A percentile compares a stretch with the other conserved stretches of the same genome.
Evolutionary conservation across 441 rosid species (phyloP).

Genomic region (Euphorbia celastroides): DNA sequence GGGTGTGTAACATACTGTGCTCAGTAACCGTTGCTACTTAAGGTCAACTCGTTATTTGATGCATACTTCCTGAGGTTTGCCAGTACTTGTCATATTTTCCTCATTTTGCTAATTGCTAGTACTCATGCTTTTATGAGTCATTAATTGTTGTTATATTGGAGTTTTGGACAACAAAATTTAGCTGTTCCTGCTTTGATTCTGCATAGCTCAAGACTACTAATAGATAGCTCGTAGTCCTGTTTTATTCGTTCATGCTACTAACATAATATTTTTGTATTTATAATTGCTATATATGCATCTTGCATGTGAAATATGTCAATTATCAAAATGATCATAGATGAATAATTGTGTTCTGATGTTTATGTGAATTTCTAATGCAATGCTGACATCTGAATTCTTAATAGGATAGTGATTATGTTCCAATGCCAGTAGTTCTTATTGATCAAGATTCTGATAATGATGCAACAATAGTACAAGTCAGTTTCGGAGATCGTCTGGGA

Average conservation of each 20-base stretch:
- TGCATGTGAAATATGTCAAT: not conserved
- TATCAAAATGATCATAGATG: slow-evolving; percentile 13
- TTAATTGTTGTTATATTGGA: not conserved
- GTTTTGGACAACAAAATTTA: not conserved
- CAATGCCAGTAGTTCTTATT: slow-evolving; percentile 67
- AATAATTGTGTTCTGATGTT: slow-evolving; percentile 19
- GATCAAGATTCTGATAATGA: slow-evolving; percentile 88
- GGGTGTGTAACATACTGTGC: not conserved
- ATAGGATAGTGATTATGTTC: slow-evolving; percentile 46
- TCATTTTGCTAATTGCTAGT: too few relatives aligned
- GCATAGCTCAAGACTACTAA: not conserved
- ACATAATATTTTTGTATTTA: too few relatives aligned
- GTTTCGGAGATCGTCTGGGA: slow-evolving; percentile 96
- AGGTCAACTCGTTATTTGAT: not conserved
- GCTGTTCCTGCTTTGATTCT: not conserved
- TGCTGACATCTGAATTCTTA: slow-evolving; percentile 46
- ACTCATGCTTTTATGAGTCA: not conserved
- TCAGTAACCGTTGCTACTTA: not conserved
- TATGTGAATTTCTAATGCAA: slow-evolving; percentile 24
- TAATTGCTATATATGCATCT: not conserved
- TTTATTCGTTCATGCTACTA: not conserved
- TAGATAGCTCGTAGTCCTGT: not conserved
- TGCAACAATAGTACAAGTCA: slow-evolving; percentile 75
- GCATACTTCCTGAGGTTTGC: not conserved
- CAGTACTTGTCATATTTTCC: too few relatives aligned